Percentiles rank a stretch among this genome's conserved stretches.
Evolutionary conservation across 148 eudicot genomes (phyloP).

Genomic region (Fallopia convolvulus): DNA sequence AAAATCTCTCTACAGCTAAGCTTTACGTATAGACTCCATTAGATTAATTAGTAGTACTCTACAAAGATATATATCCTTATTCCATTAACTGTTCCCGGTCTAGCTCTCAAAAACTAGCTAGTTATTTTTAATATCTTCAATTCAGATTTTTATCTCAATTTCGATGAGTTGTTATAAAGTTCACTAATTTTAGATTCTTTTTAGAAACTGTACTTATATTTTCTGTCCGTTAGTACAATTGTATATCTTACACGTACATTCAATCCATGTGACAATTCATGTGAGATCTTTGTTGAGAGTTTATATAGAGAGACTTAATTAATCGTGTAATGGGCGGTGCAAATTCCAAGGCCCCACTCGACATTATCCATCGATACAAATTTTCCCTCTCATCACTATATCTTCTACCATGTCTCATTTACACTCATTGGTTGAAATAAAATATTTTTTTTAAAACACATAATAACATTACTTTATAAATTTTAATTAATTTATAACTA

Average conservation of each 20-base stretch:
- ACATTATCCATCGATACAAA: neutral
- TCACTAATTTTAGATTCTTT: neutral
- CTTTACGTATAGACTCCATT: neutral
- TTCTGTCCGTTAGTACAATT: neutral
- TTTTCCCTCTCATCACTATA: no score
- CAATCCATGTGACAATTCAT: neutral
- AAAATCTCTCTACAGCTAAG: slow-evolving; percentile 7
- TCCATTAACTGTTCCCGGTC: slow-evolving; percentile 1
- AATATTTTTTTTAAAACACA: no score
- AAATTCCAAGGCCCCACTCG: neutral
- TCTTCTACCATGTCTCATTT: no score
- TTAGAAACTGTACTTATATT: neutral
- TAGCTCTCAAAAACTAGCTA: neutral
- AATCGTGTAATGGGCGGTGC: neutral
- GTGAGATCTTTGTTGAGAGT: neutral
- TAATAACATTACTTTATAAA: no score
- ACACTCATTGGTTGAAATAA: no score
- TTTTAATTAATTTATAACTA: no score
- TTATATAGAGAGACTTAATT: no score
- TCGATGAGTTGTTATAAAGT: neutral
- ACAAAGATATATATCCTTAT: neutral
- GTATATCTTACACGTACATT: neutral
- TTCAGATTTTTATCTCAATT: neutral
- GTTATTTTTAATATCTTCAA: neutral
- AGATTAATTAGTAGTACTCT: neutral